Base-by-base conservation (phyloP, 1,284 basidiomycete species). In the Neonothopanus nambi region DNA sequence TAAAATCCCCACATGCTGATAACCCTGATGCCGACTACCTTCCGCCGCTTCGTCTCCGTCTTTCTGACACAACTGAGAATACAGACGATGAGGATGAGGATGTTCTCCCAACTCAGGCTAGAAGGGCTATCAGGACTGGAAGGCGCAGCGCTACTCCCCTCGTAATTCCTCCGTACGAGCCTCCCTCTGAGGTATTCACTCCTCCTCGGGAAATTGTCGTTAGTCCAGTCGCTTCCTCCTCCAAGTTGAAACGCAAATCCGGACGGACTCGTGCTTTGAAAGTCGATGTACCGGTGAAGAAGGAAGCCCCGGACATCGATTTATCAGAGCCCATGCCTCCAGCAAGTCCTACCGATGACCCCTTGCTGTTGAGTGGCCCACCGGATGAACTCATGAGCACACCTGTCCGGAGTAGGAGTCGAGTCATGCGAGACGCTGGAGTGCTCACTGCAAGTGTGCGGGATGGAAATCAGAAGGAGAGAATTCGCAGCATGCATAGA, bases 311-410 rank as follows among this genome's bases (percentile, higher is more conserved):
- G 0, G 78, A 81, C n/a, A 73, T 88, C 57, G 80, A 87, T 61
- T 66, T 86, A 24, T 75, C 66, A 45, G 71, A 65, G 11, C 81
- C 82, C 2, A 74, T 81, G 56, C 83, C 85, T 3, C 88, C 87
- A 1, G 74, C 85, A 0, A 88, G 85, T 51, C 88, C 87, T 0
- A 80, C 80, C 1, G 87, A 90, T 42, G 87, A 90, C 60, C 88
- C 88, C 0, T 65, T 90, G 0, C 68, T 90, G 3, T 72, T 90
- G 23, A 76, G 76, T 40, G 82, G 78, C 5, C 69, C 20, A 61
- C 65, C 15, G 9, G 58, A 52, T 20, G 44, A 49, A 20, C 38
- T 43, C 17, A 23, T 28, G 33, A 17, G 13, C 18, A 28, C 52
- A 15, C 46, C 52, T 41, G 43, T 45, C 15, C 13, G 24, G 17